Evolutionary conservation across 176 grass and related monocot species (phyloP).

Genomic region (Musa schizocarpa): DNA sequence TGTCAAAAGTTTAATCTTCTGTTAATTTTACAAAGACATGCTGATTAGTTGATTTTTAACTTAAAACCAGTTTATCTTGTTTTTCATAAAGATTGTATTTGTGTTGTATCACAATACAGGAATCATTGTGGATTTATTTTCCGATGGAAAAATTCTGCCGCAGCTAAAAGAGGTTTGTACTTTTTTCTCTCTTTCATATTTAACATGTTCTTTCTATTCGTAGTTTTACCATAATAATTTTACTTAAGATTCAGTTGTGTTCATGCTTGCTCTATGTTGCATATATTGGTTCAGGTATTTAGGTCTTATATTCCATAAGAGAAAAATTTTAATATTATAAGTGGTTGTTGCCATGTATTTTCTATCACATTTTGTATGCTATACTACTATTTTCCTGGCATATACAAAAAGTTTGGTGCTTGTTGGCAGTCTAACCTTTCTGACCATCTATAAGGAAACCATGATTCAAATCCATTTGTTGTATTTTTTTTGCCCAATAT

Average conservation of each 20-base stretch:
- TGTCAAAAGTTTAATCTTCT: background rate
- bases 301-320: too few species aligned
- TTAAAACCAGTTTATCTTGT: background rate
- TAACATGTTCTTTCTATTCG: background rate
- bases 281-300: too few species aligned
- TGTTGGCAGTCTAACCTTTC: too few species aligned
- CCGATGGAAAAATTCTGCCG: slow-evolving; percentile 69
- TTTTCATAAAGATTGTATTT: background rate
- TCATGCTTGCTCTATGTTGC: too few species aligned
- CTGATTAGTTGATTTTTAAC: background rate
- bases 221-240: background rate
- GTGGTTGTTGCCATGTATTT: too few species aligned
- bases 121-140: slow-evolving; percentile 88
- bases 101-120: slow-evolving; percentile 32
- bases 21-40: background rate
- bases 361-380: too few species aligned
- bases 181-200: background rate
- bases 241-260: background rate
- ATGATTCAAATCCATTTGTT: too few species aligned
- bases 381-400: too few species aligned
- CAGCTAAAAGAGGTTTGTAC: slow-evolving; percentile 62
- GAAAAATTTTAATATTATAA: too few species aligned
- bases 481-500: too few species aligned
- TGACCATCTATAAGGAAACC: too few species aligned
- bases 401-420: too few species aligned